Percentiles rank a stretch among this genome's conserved stretches.
Evolutionary conservation across 2,329 filamentous ascomycete species (phyloP).

Genomic region (Calonectria fujianensis): DNA sequence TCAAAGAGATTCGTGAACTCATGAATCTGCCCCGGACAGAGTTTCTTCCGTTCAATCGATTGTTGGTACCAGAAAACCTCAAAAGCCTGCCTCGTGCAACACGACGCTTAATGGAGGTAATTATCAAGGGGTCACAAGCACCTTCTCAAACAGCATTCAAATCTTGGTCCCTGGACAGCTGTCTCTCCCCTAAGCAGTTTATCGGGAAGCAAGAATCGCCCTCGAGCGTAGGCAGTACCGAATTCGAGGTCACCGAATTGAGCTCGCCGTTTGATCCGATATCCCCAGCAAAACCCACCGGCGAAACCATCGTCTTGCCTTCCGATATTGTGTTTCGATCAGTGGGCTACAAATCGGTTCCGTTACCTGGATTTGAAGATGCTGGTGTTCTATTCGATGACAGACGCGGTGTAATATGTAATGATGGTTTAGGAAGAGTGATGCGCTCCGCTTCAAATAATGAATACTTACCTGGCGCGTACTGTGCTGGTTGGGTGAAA

Average conservation of each 20-base stretch:
- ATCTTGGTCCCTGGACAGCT: conserved; percentile 90
- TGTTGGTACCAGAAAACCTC: conserved; percentile 80
- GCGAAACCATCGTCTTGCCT: conserved; percentile 71
- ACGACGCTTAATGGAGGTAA: conserved; percentile 85
- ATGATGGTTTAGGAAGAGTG: conserved; percentile 87
- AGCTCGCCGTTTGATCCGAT: conserved; percentile 72
- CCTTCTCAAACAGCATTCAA: conserved; percentile 71
- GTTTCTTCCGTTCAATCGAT: conserved; percentile 81
- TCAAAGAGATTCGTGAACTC: conserved; percentile 94
- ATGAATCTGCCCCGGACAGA: conserved; percentile 83
- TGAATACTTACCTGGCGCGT: conserved; percentile 79
- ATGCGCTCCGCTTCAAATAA: conserved; percentile 60
- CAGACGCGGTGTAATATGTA: conserved; percentile 83
- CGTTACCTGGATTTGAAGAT: conserved; percentile 83
- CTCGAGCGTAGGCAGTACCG: conserved; percentile 76
- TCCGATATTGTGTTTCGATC: conserved; percentile 89
- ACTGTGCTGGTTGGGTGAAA: conserved; percentile 98
- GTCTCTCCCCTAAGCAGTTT: conserved; percentile 86
- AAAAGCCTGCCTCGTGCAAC: conserved; percentile 84
- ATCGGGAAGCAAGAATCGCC: conserved; percentile 67
- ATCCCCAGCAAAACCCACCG: conserved; percentile 69
- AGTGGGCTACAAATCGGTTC: conserved; percentile 93
- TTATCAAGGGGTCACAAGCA: conserved; percentile 82
- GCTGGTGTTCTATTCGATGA: conserved; percentile 87
- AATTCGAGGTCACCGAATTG: conserved; percentile 79